phyloP scores from a whole-genome alignment of 768 basidiomycete species.

The Naganishia kalamii region DNA sequence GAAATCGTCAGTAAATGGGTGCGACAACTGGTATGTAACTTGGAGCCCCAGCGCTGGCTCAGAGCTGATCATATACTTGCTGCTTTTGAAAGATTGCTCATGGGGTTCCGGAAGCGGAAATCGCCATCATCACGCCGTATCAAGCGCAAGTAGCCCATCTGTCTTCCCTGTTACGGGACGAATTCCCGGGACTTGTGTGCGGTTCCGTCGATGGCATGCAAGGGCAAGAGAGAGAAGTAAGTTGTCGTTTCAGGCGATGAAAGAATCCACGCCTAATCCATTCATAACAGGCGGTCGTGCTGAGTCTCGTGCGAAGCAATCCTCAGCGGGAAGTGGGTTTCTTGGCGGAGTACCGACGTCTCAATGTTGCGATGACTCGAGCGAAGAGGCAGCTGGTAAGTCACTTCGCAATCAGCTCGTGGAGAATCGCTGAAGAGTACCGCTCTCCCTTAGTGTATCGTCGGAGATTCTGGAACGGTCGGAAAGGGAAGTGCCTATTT shows the following conservation, averaged over 20 bases:
- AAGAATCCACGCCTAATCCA: conserved; percentile 48
- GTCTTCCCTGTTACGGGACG: conserved; percentile 65
- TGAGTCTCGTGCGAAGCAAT: conserved; percentile 88
- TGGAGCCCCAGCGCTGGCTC: neutral
- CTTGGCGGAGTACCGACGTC: conserved; percentile 78
- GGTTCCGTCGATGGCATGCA: conserved; percentile 97
- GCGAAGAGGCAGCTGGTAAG: conserved; percentile 78
- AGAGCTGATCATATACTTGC: neutral
- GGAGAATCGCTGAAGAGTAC: neutral
- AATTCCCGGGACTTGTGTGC: conserved; percentile 63
- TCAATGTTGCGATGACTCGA: conserved; percentile 74
- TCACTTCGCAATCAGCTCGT: neutral
- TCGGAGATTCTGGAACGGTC: conserved; percentile 91
- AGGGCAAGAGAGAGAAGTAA: conserved; percentile 63
- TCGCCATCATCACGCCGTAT: conserved; percentile 87
- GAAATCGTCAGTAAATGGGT: conserved; percentile 77
- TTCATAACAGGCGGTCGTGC: conserved; percentile 64
- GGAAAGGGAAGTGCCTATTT: conserved; percentile 74
- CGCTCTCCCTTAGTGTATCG: conserved; percentile 61
- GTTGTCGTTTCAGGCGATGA: neutral
- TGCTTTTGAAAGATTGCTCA: conserved; percentile 53
- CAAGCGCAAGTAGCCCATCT: conserved; percentile 88
- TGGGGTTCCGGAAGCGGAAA: conserved; percentile 63
- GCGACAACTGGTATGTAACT: conserved; percentile 60
- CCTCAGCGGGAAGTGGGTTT: conserved; percentile 85